Percentiles rank a stretch among this genome's conserved stretches.
Evolutionary conservation across 2,329 filamentous ascomycete species (phyloP).

Genomic region (Rhytidhysteron rufulum): DNA sequence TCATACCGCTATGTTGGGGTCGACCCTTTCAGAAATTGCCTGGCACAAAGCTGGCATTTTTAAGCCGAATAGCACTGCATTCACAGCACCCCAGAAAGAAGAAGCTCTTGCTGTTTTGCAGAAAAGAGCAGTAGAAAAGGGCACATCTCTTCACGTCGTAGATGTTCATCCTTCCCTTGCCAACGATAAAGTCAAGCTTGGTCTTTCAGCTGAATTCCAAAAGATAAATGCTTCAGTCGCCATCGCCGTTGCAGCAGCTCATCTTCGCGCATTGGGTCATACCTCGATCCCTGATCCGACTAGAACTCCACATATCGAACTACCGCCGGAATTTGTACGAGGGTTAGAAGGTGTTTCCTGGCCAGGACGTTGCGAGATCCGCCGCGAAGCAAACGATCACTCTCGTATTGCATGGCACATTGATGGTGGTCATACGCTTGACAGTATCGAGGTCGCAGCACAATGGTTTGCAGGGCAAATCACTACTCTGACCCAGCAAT

Average conservation of each 20-base stretch:
- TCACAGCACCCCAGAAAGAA: slow-evolving; percentile 57
- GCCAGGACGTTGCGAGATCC: slow-evolving; percentile 72
- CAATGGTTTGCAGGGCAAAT: slow-evolving; percentile 65
- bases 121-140: slow-evolving; percentile 52
- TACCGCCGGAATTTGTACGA: slow-evolving; percentile 59
- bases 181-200: slow-evolving; percentile 47
- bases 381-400: slow-evolving; percentile 43
- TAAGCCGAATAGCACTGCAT: slow-evolving; percentile 62
- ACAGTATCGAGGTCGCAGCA: slow-evolving; percentile 73
- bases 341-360: slow-evolving; percentile 67
- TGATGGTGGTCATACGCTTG: slow-evolving; percentile 83
- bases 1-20: slow-evolving; percentile 75
- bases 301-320: slow-evolving; percentile 24
- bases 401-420: slow-evolving; percentile 66
- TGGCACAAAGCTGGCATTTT: slow-evolving; percentile 93
- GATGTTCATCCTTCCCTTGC: slow-evolving; percentile 46
- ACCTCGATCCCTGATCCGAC: slow-evolving; percentile 36
- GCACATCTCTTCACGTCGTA: slow-evolving; percentile 46
- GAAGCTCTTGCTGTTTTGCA: slow-evolving; percentile 54
- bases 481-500: slow-evolving; percentile 31
- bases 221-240: slow-evolving; percentile 61
- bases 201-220: slow-evolving; percentile 60
- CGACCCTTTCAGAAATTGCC: slow-evolving; percentile 74
- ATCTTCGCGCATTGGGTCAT: slow-evolving; percentile 48
- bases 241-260: slow-evolving; percentile 55